These are phyloP conservation scores for Rhynchospora tenuis DNA, from an alignment of 176 grass and related monocot genomes.

Conservation along the genomic window DNA sequence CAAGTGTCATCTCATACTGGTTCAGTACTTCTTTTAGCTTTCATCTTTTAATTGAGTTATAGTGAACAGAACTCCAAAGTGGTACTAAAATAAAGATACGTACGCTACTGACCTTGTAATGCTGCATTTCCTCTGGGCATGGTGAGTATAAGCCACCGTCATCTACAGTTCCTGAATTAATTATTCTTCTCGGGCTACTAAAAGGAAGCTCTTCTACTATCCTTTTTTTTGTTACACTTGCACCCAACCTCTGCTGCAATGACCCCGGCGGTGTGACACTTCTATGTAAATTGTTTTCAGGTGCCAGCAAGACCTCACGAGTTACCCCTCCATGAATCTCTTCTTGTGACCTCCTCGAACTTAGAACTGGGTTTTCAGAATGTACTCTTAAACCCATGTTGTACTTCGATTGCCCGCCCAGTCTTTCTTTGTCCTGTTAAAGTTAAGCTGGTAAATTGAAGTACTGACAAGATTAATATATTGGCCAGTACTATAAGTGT, in stretches of 20 bases:
- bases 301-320: neutral
- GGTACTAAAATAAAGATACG: neutral
- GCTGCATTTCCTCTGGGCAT: neutral
- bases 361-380: neutral
- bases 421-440: constrained; percentile 17
- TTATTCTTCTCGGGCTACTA: neutral
- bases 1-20: neutral
- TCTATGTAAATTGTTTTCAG: neutral
- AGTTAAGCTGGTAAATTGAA: neutral
- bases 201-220: neutral
- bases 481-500: neutral
- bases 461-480: neutral
- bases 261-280: neutral
- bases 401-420: neutral
- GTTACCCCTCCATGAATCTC: neutral
- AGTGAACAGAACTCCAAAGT: neutral
- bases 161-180: neutral
- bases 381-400: neutral
- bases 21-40: neutral
- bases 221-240: neutral
- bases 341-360: neutral
- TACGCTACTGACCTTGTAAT: neutral
- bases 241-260: neutral
- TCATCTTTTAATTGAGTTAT: neutral
- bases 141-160: neutral